phyloP scores from a whole-genome alignment of 2,329 filamentous ascomycete genomes.

The Penicillium sp. region DNA sequence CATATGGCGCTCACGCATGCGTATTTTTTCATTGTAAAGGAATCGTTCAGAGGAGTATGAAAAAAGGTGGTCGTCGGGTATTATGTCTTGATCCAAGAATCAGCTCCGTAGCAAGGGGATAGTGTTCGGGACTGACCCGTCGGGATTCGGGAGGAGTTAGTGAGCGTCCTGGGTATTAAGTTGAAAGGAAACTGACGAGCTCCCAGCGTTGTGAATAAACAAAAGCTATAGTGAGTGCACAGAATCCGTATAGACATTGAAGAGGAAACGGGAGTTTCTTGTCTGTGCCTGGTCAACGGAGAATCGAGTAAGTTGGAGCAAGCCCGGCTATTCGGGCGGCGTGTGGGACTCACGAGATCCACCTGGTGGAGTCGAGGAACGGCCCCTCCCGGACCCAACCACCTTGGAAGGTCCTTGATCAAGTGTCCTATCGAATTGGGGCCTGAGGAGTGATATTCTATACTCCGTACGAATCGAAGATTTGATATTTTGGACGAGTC shows the following conservation, averaged over 20 bases:
- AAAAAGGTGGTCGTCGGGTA: conserved; percentile 5
- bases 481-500: background rate
- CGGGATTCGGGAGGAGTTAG: background rate
- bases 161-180: background rate
- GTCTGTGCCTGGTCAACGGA: no score
- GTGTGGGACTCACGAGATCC: no score
- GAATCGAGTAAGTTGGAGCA: no score
- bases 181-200: background rate
- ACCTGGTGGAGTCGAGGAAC: background rate
- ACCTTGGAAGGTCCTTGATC: background rate
- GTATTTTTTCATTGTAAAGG: conserved; percentile 16
- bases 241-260: background rate
- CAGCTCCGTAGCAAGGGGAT: background rate
- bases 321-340: no score
- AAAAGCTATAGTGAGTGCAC: background rate
- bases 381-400: background rate
- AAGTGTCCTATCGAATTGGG: no score
- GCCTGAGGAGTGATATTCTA: no score
- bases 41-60: conserved; percentile 17
- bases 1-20: conserved; percentile 15
- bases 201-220: background rate
- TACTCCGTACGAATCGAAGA: background rate
- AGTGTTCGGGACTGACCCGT: background rate
- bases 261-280: background rate
- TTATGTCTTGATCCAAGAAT: background rate